phyloP scores from a whole-genome alignment of 1,139 yeast genomes.

The Sugiyamaella sp. region DNA sequence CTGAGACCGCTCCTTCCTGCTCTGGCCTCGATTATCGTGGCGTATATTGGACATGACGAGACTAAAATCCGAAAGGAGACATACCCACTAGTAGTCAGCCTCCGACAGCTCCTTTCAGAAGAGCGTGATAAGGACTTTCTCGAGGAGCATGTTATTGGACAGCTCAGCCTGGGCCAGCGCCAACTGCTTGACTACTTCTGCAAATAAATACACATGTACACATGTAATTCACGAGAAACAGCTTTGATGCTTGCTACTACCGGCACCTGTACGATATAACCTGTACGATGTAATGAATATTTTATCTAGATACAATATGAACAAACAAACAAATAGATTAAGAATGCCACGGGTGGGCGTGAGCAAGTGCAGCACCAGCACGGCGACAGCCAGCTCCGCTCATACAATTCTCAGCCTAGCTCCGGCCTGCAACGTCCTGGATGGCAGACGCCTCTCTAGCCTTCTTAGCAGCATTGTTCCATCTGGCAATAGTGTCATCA shows the following conservation, averaged over 20 bases:
- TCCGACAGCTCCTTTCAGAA: conserved; percentile 22
- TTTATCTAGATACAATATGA: conserved; percentile 11
- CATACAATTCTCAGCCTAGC: not conserved
- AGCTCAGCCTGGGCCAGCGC: conserved; percentile 38
- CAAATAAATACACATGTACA: not conserved
- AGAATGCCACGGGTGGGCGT: not conserved
- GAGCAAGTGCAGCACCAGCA: not conserved
- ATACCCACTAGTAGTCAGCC: conserved; percentile 35
- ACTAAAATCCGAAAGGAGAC: conserved; percentile 38
- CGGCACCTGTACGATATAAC: not conserved
- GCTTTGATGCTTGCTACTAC: too few relatives aligned
- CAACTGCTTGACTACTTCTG: conserved; percentile 33
- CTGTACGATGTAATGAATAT: conserved; percentile 13
- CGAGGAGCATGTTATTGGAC: conserved; percentile 24
- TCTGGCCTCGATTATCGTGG: conserved; percentile 25
- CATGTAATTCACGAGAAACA: too few relatives aligned
- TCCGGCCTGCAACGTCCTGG: conserved; percentile 31
- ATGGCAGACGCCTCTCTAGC: conserved; percentile 41
- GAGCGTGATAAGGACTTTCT: conserved; percentile 22
- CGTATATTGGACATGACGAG: conserved; percentile 31
- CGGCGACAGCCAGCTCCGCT: too few relatives aligned
- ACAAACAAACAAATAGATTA: not conserved
- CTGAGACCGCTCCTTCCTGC: conserved; percentile 21
- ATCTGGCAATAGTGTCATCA: conserved; percentile 43
- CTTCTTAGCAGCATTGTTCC: conserved; percentile 46